These are phyloP conservation scores for Coprinellus aureogranulatus DNA, from an alignment of 768 basidiomycete species.

Conservation along the genomic window DNA sequence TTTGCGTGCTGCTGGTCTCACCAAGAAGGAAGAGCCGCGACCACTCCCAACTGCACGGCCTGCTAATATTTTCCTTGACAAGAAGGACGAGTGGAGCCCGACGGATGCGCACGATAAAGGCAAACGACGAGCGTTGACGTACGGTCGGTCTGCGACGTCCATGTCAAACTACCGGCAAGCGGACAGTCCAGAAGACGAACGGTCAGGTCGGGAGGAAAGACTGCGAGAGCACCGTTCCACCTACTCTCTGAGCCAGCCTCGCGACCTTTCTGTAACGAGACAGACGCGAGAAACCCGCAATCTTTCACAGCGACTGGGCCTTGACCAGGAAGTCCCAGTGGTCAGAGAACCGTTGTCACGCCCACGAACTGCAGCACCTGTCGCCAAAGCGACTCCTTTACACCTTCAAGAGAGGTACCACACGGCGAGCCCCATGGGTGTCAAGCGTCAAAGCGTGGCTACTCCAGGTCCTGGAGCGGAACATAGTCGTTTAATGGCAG, in stretches of 20 bases:
- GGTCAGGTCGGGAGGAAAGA: neutral
- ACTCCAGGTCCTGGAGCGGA: slow-evolving; percentile 37
- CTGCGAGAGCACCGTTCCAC: slow-evolving; percentile 42
- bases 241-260: slow-evolving; percentile 28
- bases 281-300: slow-evolving; percentile 9
- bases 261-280: slow-evolving; percentile 13
- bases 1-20: slow-evolving; percentile 68
- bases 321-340: neutral
- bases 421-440: slow-evolving; percentile 24
- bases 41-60: neutral
- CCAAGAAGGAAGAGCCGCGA: slow-evolving; percentile 23
- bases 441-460: slow-evolving; percentile 19
- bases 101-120: slow-evolving; percentile 32
- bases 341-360: slow-evolving; percentile 20
- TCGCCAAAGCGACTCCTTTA: slow-evolving; percentile 12
- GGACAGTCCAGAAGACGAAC: slow-evolving; percentile 22
- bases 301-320: slow-evolving; percentile 8
- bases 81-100: slow-evolving; percentile 29
- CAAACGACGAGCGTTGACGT: slow-evolving; percentile 19
- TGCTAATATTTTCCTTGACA: slow-evolving; percentile 27
- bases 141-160: slow-evolving; percentile 49
- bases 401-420: slow-evolving; percentile 20
- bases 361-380: slow-evolving; percentile 8
- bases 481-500: slow-evolving; percentile 68
- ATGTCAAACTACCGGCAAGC: slow-evolving; percentile 49